Base-by-base conservation (phyloP, 768 basidiomycete genomes). In the Gelatoporia subvermispora region DNA sequence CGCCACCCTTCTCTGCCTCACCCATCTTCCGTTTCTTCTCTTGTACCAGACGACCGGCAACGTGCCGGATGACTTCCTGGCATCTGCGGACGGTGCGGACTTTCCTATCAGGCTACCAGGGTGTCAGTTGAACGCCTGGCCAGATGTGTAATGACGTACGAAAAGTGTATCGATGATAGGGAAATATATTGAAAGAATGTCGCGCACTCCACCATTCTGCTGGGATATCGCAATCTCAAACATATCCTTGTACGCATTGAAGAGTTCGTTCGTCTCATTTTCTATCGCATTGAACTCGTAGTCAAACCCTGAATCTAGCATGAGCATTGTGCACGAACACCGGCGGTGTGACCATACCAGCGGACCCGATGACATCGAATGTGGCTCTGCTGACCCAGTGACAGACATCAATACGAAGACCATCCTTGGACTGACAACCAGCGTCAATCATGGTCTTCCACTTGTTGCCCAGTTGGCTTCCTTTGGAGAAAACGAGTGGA, bases 341-440 rank as follows among this genome's bases (percentile, higher is more conserved):
- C 36, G 35, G 20, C 35, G 21, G 8, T 5, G 18, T 18, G 20
- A 8, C 61, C 71, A 40, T 47, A 88, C 88, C 88, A 36, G 92
- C 88, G n/a, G 89, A 64, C 1, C 92, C 93, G 56, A 96, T 92
- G 38, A 94, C 84, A 63, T 95, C 93, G 59, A 96, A 88, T 0
- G 92, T 92, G 8, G 84, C 83, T 37, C 90, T 76, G 53, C 83
- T 86, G 28, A 93, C 66, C 85, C 87, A 94, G 55, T 78, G 81
- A 60, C 79, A 83, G 7, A 93, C 79, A 58, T 96, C 89, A 21
- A 96, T 60, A 58, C 58, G 74, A 51, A 62, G 58, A 7, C 59
- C 71, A 17, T 37, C 23, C 22, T 35, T 35, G 4, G 18, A 21
- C 16, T 22, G n/a, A 24, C 3, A 20, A 4, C 16, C 9, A 9